Evolutionary conservation across 345 rosid species (phyloP).

Genomic region (Luvunga scandens): DNA sequence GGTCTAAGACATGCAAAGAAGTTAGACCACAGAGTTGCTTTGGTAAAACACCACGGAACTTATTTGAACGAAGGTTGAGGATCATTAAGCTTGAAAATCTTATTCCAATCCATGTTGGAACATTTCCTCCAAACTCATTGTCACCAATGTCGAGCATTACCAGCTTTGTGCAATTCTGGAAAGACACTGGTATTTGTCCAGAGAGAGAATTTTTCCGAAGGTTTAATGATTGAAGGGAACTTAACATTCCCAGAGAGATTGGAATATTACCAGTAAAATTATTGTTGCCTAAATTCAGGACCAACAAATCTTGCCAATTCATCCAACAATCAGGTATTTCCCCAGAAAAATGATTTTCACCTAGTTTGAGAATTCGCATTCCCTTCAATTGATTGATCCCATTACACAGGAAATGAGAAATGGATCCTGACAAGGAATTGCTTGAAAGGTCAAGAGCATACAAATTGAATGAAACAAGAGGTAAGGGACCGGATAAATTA

Average conservation of each 20-base stretch:
- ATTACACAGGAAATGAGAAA: no score
- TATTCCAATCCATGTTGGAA: slow-evolving; percentile 16
- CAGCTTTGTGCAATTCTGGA: background rate
- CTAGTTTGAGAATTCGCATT: no score
- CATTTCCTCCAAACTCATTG: slow-evolving; percentile 4
- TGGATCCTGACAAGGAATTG: no score
- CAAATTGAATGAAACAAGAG: no score
- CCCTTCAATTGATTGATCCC: no score
- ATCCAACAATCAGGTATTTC: no score
- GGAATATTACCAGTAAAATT: slow-evolving; percentile 1
- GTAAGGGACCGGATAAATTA: no score
- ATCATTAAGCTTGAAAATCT: background rate
- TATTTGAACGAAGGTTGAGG: slow-evolving; percentile 19
- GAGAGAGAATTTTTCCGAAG: no score
- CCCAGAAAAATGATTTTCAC: no score
- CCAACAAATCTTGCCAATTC: background rate
- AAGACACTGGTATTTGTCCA: background rate
- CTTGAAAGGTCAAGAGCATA: no score
- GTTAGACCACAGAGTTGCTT: slow-evolving; percentile 4
- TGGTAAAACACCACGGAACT: slow-evolving; percentile 23
- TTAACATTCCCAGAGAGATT: background rate
- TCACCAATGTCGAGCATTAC: no score
- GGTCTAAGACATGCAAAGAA: slow-evolving; percentile 14
- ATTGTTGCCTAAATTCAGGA: slow-evolving; percentile 8
- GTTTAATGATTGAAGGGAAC: background rate